These are phyloP conservation scores for Aspergillus clavatus DNA, from an alignment of 2,329 filamentous ascomycete species.

Conservation along the genomic window DNA sequence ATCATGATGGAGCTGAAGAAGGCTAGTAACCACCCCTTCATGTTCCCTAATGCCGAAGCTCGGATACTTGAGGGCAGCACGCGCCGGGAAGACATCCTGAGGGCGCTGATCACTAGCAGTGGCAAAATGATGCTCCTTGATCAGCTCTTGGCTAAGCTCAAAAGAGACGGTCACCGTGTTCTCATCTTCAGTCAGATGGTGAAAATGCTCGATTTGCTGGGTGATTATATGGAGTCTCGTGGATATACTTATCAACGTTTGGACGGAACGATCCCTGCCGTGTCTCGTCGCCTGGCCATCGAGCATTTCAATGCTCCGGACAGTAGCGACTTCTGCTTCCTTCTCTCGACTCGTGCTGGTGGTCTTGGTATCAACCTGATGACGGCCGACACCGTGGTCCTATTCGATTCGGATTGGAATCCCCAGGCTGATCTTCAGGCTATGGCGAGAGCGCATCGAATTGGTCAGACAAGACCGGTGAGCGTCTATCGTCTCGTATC, in stretches of 20 bases:
- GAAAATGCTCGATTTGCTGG: conserved; percentile 93
- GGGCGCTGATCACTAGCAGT: conserved; percentile 90
- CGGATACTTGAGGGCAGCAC: conserved; percentile 75
- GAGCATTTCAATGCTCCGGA: conserved; percentile 98
- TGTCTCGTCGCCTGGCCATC: conserved; percentile 84
- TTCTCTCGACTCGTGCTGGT: conserved; percentile 90
- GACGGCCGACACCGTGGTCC: conserved; percentile 95
- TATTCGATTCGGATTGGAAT: conserved; percentile 97
- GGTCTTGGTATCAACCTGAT: conserved; percentile 98
- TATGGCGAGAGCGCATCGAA: conserved; percentile 97
- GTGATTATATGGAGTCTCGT: conserved; percentile 85
- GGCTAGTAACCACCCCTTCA: conserved; percentile 96
- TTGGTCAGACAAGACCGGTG: conserved; percentile 92
- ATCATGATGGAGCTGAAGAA: conserved; percentile 99
- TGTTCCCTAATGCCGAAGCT: conserved; percentile 92
- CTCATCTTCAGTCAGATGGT: conserved; percentile 99
- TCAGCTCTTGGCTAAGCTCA: conserved; percentile 88
- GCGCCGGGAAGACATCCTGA: conserved; percentile 83
- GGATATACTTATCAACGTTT: conserved; percentile 95
- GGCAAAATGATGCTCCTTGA: conserved; percentile 99
- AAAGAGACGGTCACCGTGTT: conserved; percentile 88
- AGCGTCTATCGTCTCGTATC: conserved; percentile 95
- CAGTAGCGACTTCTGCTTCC: conserved; percentile 93
- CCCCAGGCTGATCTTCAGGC: conserved; percentile 96
- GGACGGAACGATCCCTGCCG: conserved; percentile 89